A percentile compares a stretch with the other conserved stretches of the same genome.
Conservation (phyloP, 352 stramenopile species). For the Phytopythium delawarense region DNA sequence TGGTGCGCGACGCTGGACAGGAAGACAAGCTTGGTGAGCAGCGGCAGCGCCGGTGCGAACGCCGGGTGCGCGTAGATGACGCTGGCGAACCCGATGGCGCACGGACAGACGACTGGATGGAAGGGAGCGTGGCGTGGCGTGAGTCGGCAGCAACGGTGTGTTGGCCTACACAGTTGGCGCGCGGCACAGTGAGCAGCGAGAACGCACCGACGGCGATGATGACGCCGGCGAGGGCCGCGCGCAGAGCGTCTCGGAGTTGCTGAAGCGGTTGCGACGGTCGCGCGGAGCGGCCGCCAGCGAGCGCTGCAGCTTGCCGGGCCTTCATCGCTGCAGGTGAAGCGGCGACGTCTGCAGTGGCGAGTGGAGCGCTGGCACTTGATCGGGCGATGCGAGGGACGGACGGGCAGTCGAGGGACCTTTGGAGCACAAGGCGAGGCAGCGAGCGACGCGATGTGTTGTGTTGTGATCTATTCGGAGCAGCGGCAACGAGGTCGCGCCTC, state of each 20-base stretch:
- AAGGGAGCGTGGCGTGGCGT: background rate
- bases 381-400: too few relatives aligned
- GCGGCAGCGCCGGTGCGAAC: conserved; percentile 45
- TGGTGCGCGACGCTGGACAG: conserved; percentile 94
- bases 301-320: background rate
- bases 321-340: background rate
- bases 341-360: background rate
- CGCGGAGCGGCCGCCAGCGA: background rate
- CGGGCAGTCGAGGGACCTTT: background rate
- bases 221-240: conserved; percentile 75
- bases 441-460: too few relatives aligned
- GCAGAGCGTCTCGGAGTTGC: conserved; percentile 38
- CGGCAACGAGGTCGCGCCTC: too few relatives aligned
- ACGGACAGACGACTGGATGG: conserved; percentile 37
- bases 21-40: conserved; percentile 91
- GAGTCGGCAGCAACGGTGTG: background rate
- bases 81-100: conserved; percentile 86
- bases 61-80: conserved; percentile 92
- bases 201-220: conserved; percentile 84
- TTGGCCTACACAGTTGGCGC: background rate
- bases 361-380: background rate
- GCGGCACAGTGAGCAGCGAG: conserved; percentile 35
- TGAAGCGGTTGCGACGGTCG: conserved; percentile 6
- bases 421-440: background rate
- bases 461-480: too few relatives aligned